A percentile compares a stretch with the other conserved stretches of the same genome.
Conservation (phyloP, 1,139 yeast genomes). For the Debaryomyces udenii region DNA sequence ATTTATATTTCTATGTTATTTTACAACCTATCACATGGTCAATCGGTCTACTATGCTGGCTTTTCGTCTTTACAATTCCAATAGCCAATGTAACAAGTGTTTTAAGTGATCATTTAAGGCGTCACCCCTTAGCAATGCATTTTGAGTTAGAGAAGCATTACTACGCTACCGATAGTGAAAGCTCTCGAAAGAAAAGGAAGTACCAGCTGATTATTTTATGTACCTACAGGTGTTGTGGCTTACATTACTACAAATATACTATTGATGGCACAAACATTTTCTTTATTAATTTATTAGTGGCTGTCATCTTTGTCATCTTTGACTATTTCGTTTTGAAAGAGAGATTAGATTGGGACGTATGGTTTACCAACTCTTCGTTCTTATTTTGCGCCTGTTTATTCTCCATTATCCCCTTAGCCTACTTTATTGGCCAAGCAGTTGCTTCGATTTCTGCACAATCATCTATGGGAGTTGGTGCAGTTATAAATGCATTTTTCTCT, state of each 20-base stretch:
- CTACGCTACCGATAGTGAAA: constrained; percentile 29
- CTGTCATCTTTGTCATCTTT: constrained; percentile 80
- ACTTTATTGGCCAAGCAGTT: constrained; percentile 97
- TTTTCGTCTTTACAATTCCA: constrained; percentile 87
- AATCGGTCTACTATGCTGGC: constrained; percentile 71
- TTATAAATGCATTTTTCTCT: constrained; percentile 95
- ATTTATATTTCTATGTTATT: constrained; percentile 66
- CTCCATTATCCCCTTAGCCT: constrained; percentile 91
- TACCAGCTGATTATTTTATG: constrained; percentile 61
- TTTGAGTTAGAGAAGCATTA: constrained; percentile 64
- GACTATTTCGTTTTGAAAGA: constrained; percentile 72
- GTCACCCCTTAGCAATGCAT: constrained; percentile 86
- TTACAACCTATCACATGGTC: constrained; percentile 67
- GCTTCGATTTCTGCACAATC: constrained; percentile 98
- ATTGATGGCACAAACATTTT: constrained; percentile 95
- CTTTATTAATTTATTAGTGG: constrained; percentile 77
- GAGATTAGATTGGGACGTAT: constrained; percentile 44
- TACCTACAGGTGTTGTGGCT: constrained; percentile 90
- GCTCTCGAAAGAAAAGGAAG: constrained; percentile 26
- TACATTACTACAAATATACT: constrained; percentile 92
- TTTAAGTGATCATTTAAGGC: constrained; percentile 74
- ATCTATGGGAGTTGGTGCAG: constrained; percentile 99
- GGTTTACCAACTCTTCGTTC: constrained; percentile 62
- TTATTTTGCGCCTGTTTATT: constrained; percentile 77
- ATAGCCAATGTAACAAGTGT: constrained; percentile 73